Percentiles rank a stretch among this genome's conserved stretches.
Evolutionary conservation across 2,329 filamentous ascomycete genomes (phyloP).

Genomic region (Dendryphion nanum): DNA sequence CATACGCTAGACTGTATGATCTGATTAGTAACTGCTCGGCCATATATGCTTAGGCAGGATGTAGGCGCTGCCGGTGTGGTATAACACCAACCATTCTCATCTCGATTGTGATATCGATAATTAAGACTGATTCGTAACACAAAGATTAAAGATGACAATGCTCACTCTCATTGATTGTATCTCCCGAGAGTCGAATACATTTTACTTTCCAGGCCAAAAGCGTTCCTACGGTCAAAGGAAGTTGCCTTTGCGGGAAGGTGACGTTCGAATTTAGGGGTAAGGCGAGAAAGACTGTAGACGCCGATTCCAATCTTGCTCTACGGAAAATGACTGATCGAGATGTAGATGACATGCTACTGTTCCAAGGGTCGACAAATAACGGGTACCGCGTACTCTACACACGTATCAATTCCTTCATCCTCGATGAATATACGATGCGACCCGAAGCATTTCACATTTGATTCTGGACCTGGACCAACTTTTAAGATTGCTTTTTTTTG

Average conservation of each 20-base stretch:
- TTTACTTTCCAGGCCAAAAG: slow-evolving; percentile 3
- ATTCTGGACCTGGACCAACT: slow-evolving; percentile 12
- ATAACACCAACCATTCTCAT: too few species aligned
- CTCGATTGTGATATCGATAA: too few species aligned
- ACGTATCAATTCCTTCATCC: slow-evolving; percentile 9
- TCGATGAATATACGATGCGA: slow-evolving; percentile 7
- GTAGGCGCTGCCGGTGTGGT: too few species aligned
- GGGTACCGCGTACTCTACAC: slow-evolving; percentile 13
- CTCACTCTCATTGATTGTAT: slow-evolving; percentile 11
- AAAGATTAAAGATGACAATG: slow-evolving; percentile 8
- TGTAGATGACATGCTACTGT: slow-evolving; percentile 17
- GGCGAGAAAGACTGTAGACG: slow-evolving; percentile 15
- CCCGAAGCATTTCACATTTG: slow-evolving; percentile 12
- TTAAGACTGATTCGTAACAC: too few species aligned
- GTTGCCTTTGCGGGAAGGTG: slow-evolving; percentile 36
- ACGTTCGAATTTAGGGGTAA: slow-evolving; percentile 34
- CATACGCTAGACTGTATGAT: too few species aligned
- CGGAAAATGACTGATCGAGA: not conserved
- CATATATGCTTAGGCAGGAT: too few species aligned
- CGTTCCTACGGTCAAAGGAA: slow-evolving; percentile 23
- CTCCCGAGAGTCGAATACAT: slow-evolving; percentile 1
- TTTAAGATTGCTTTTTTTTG: slow-evolving; percentile 17
- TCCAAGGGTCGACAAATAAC: slow-evolving; percentile 14
- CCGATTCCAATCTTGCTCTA: not conserved
- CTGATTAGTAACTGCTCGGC: too few species aligned